A percentile compares a stretch with the other conserved stretches of the same genome.
Evolutionary conservation across 1,284 basidiomycete species (phyloP).

Genomic region (Microbotryomycetes sp.): DNA sequence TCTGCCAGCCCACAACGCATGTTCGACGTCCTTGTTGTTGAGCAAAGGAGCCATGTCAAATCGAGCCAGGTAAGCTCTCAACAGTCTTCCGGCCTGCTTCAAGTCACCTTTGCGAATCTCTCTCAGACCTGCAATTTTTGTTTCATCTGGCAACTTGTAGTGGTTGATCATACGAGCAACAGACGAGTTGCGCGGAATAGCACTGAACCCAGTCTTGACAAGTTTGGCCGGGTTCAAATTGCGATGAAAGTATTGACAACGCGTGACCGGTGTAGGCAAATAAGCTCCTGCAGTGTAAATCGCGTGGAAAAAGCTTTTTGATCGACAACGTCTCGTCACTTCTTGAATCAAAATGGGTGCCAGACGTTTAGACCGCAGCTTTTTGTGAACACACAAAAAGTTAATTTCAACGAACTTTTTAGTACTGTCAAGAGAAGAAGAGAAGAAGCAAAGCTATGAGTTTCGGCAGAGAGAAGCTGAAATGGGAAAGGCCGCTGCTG

Average conservation of each 20-base stretch:
- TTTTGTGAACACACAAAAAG: slow-evolving; percentile 97
- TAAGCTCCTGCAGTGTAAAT: slow-evolving; percentile 92
- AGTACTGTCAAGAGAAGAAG: slow-evolving; percentile 47
- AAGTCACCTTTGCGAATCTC: slow-evolving; percentile 84
- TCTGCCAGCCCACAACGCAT: slow-evolving; percentile 80
- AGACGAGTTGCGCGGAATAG: slow-evolving; percentile 73
- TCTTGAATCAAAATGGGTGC: slow-evolving; percentile 98
- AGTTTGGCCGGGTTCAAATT: slow-evolving; percentile 88
- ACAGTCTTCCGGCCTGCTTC: slow-evolving; percentile 63
- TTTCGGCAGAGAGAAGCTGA: slow-evolving; percentile 13
- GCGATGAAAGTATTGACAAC: slow-evolving; percentile 79
- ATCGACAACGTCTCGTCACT: slow-evolving; percentile 85
- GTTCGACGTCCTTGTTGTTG: slow-evolving; percentile 70
- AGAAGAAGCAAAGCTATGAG: neutral
- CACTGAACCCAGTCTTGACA: slow-evolving; percentile 84
- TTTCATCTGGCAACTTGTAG: slow-evolving; percentile 56
- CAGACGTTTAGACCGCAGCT: slow-evolving; percentile 88
- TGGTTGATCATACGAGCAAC: slow-evolving; percentile 74
- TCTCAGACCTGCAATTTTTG: slow-evolving; percentile 62
- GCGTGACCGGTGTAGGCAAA: slow-evolving; percentile 80
- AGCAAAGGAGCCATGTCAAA: slow-evolving; percentile 80
- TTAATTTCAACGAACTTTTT: slow-evolving; percentile 85
- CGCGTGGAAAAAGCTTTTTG: slow-evolving; percentile 90
- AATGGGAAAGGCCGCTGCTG: neutral
- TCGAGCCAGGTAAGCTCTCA: slow-evolving; percentile 71